Evolutionary conservation across 2,329 filamentous ascomycete species (phyloP), one percentile per base, ranked within the genome.

Genomic region (Xylariaceae sp.): DNA sequence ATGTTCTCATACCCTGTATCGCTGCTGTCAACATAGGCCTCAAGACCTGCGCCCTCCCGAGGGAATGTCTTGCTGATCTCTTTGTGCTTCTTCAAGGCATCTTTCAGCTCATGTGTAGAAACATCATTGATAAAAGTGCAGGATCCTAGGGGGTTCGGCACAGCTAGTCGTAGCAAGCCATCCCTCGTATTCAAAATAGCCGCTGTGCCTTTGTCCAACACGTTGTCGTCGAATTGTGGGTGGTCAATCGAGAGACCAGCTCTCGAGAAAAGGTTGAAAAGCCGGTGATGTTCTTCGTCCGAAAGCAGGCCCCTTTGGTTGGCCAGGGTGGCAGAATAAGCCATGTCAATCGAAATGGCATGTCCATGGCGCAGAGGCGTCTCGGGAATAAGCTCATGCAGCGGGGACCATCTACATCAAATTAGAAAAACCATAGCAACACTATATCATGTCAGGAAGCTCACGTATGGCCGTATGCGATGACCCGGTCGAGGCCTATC

Each of bases 291-390:
- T 61, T 90, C 86, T 1, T 75, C 77, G 44, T 84, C 75, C 20
- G 77, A 79, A 9, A 90, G 77, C 0, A 89, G 75, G 3, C 85
- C 84, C n/a, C 85, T 81, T 56, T 78, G 71, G 67, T 86, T 81
- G 18, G 87, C 85, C 3, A 90, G 77, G 0, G 88, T 90, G 0
- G 87, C 87, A 0, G 86, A 88, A 73, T 87, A 90, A 0, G 87
- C 88, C 88, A 90, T 90, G 69, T 90, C 88, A 59, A 90, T 88
- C 2, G 85, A 88, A 63, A 90, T 90, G 62, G 88, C 88, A 67
- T 90, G 88, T 2, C 88, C 88, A 68, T 90, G 88, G 42, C 87
- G 84, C 43, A 90, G 80, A 0, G 87, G 87, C 0, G 85, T 84
- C 48, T 87, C 81, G 0, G 88, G 87, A 0, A 88, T 79, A 9